Conservation (phyloP, 345 rosid species). For the Salix purpurea region DNA sequence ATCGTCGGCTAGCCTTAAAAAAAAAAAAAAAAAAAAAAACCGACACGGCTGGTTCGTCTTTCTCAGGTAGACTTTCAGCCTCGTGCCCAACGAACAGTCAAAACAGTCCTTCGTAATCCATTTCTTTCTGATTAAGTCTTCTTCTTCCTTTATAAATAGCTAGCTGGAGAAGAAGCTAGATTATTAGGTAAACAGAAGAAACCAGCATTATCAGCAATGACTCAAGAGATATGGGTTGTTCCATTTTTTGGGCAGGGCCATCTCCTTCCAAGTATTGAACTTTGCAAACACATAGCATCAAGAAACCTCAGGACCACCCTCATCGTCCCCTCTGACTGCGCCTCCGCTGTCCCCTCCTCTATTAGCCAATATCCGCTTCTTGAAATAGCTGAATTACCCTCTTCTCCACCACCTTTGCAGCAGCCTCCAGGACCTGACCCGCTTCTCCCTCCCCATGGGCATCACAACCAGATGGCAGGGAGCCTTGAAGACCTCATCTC, state of each 20-base stretch:
- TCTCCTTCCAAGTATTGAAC: conserved; percentile 38
- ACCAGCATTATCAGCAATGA: neutral
- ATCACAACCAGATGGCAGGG: conserved; percentile 9
- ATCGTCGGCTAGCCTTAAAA: neutral
- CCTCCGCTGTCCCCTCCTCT: conserved; percentile 30
- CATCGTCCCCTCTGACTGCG: conserved; percentile 28
- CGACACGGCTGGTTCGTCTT: neutral
- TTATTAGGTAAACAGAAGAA: neutral
- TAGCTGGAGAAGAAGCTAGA: neutral
- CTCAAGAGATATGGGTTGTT: conserved; percentile 30
- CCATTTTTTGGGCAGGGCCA: conserved; percentile 45
- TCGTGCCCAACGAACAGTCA: neutral
- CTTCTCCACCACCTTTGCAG: conserved; percentile 7
- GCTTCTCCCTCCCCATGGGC: neutral
- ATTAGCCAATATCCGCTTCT: conserved; percentile 25
- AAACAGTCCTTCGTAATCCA: neutral
- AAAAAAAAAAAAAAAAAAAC: neutral
- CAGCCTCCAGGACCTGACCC: conserved; percentile 4
- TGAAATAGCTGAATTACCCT: conserved; percentile 10
- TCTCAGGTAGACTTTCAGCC: neutral
- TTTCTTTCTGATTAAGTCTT: neutral
- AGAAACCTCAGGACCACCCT: conserved; percentile 25
- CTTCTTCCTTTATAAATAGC: neutral
- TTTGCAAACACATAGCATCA: conserved; percentile 28
- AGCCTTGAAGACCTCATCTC: conserved; percentile 22